Conservation (phyloP, 805 yeast species). For the Barnettozyma populi region DNA sequence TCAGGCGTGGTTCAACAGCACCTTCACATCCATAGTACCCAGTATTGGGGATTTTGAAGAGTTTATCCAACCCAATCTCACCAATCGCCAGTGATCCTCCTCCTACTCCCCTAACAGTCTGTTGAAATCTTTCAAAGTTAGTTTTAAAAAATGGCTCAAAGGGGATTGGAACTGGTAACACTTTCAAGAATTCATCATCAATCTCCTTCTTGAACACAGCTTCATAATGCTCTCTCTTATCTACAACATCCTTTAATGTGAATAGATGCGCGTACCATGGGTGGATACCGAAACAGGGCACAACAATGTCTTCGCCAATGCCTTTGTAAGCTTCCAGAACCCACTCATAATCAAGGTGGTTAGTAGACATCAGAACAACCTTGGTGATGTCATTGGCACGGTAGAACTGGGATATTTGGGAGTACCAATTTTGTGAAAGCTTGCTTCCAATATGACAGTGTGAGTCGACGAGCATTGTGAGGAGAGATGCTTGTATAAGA, state of each 20-base stretch:
- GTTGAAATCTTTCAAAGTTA: conserved; percentile 11
- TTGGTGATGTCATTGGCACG: conserved; percentile 4
- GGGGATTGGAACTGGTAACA: conserved; percentile 58
- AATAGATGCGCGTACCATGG: conserved; percentile 87
- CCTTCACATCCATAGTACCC: conserved; percentile 44
- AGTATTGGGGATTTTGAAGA: conserved; percentile 57
- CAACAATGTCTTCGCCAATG: conserved; percentile 16
- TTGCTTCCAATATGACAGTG: conserved; percentile 32
- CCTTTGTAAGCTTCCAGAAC: conserved; percentile 19
- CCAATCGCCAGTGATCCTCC: conserved; percentile 50
- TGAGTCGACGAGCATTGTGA: conserved; percentile 25
- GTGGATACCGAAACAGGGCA: conserved; percentile 69
- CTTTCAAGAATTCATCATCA: conserved; percentile 31
- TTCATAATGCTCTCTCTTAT: conserved; percentile 52
- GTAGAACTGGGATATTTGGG: conserved; percentile 4
- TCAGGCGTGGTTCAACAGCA: conserved; percentile 20
- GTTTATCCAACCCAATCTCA: conserved; percentile 86
- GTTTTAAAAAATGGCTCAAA: conserved; percentile 31
- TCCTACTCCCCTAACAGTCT: conserved; percentile 2
- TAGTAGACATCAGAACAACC: conserved; percentile 44
- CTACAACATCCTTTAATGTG: conserved; percentile 21
- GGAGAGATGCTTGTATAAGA: too few relatives aligned
- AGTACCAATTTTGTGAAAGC: conserved; percentile 4
- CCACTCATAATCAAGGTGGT: conserved; percentile 31
- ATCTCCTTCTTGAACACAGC: conserved; percentile 39